phyloP scores from a whole-genome alignment of 495 filamentous ascomycete genomes.

The Penicillium canescens region DNA sequence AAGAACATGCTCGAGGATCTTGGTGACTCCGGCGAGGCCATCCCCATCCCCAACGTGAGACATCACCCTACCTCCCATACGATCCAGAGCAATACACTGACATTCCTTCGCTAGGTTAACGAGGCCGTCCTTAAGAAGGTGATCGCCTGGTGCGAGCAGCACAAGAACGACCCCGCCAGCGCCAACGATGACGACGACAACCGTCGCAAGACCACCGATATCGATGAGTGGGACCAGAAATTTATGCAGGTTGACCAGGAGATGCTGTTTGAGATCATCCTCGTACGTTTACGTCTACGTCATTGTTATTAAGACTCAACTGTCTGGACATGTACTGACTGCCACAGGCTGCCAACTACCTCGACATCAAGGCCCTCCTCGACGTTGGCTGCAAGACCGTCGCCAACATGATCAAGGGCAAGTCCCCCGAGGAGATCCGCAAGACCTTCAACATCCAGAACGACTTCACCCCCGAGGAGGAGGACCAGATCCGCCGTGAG shows the following conservation, averaged over 20 bases:
- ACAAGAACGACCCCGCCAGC: conserved; percentile 79
- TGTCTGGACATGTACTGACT: background rate
- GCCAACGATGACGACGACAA: conserved; percentile 89
- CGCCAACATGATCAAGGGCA: conserved; percentile 75
- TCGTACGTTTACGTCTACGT: conserved; percentile 60
- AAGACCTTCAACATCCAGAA: conserved; percentile 77
- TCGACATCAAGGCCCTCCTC: conserved; percentile 70
- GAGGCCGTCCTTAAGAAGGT: conserved; percentile 93
- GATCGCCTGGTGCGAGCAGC: conserved; percentile 95
- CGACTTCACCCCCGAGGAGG: conserved; percentile 74
- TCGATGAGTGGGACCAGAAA: conserved; percentile 99
- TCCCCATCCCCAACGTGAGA: conserved; percentile 88
- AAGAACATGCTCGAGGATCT: conserved; percentile 98
- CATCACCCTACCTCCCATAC: background rate
- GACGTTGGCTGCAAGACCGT: conserved; percentile 70
- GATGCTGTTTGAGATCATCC: conserved; percentile 99
- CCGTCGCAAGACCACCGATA: conserved; percentile 97
- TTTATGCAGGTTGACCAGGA: conserved; percentile 99
- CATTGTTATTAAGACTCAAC: too few species aligned
- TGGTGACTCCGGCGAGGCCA: conserved; percentile 64
- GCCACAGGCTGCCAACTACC: conserved; percentile 64
- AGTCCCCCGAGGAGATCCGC: conserved; percentile 71
- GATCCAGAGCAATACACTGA: background rate
- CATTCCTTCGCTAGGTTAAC: conserved; percentile 64
- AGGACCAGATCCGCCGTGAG: conserved; percentile 70